Evolutionary conservation across 371 early-diverging fungal species (phyloP), one percentile per base, ranked within the genome.

Genomic region (Mortierella sp.): DNA sequence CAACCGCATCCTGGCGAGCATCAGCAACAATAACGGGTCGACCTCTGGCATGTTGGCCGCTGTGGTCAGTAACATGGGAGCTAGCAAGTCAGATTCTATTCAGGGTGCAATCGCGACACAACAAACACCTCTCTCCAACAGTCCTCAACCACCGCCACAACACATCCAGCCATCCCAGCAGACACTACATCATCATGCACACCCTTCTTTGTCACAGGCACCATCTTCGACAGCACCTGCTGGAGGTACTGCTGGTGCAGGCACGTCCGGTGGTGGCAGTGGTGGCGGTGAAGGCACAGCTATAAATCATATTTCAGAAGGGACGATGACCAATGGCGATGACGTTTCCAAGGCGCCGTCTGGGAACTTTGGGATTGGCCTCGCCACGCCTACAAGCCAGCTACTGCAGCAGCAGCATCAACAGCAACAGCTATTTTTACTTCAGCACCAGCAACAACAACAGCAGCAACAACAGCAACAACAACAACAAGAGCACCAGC

Each of bases 371-470:
- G 28, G 30, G 24, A 50, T 50, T 21, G 42, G 53, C 30, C 48
- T 53, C 5, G 54, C 59, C 0, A 49, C 63, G 1, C 49, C 71
- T 6, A 64, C 71, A 3, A 71, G 64, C 26, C 71, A 71, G 12
- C 48, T 72, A 23, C 51, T 72, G n/a, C 72, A 72, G 53, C 67
- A 67, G 17, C 71, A 71, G 47, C 60, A 52, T 4, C 72, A 51
- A 19, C 68, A 66, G 42, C 58, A 57, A 39, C 51, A 60, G 34
- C 41, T 41, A 5, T 46, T 52, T n/a, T 42, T 47, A 11, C 43
- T 41, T 14, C 46, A 50, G 17, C 47, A 39, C 7, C 63, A 64
- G 19, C 51, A 53, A 19, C 46, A 53, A 15, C 52, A 51, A 23
- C 51, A 52, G 5, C 54, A 54, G 23, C 46, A 50, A 21, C 56